Conservation (phyloP, 1,284 basidiomycete species). For the Chiua sp. region DNA sequence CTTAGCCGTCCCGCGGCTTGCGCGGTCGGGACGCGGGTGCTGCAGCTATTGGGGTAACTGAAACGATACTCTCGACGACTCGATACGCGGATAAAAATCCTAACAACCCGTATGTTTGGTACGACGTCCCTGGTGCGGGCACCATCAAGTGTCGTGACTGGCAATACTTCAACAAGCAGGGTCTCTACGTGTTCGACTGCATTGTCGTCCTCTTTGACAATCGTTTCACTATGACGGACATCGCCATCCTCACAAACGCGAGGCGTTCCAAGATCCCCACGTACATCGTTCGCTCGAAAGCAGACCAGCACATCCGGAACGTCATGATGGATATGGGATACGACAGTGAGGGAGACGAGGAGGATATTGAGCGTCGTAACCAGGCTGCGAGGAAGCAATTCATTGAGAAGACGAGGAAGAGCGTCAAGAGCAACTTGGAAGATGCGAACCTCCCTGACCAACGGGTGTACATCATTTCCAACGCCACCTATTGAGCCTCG, state of each 20-base stretch:
- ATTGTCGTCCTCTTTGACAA: constrained; percentile 28
- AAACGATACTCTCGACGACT: constrained; percentile 24
- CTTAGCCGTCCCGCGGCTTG: constrained; percentile 23
- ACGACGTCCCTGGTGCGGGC: constrained; percentile 25
- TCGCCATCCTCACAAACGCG: constrained; percentile 8
- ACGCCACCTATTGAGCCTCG: background rate
- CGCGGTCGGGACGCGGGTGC: constrained; percentile 12
- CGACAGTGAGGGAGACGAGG: constrained; percentile 8
- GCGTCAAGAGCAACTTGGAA: constrained; percentile 3
- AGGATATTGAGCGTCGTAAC: constrained; percentile 1
- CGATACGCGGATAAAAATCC: constrained; percentile 22
- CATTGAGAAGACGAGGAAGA: constrained; percentile 12
- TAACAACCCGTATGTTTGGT: constrained; percentile 23
- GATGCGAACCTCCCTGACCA: constrained; percentile 10
- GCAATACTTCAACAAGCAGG: constrained; percentile 30
- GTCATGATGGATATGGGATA: constrained; percentile 12
- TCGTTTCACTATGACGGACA: constrained; percentile 2
- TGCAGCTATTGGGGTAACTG: constrained; percentile 21
- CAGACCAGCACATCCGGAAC: constrained; percentile 7
- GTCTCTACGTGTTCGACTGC: constrained; percentile 28
- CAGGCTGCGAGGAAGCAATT: constrained; percentile 4
- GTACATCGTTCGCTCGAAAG: background rate
- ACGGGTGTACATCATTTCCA: constrained; percentile 17
- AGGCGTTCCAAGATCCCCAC: constrained; percentile 7
- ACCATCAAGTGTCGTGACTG: constrained; percentile 24